Evolutionary conservation across 371 early-diverging fungal species (phyloP).

Genomic region (Mucor ambiguus): DNA sequence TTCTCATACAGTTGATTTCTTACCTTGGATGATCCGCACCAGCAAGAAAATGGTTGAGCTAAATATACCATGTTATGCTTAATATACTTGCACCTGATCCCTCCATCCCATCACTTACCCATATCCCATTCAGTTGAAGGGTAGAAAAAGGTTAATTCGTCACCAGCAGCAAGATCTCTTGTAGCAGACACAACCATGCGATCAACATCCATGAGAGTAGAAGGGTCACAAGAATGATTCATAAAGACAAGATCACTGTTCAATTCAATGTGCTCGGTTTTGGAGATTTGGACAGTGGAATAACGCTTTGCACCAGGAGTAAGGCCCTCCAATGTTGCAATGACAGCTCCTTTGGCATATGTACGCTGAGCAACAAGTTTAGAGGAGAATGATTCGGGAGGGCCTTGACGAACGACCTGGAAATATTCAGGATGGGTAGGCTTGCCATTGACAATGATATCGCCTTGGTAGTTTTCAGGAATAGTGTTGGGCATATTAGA

Average conservation of each 20-base stretch:
- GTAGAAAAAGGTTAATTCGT: conserved; percentile 82
- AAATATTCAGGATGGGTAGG: conserved; percentile 57
- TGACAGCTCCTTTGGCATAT: conserved; percentile 55
- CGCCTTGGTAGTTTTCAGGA: conserved; percentile 1
- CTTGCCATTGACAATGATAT: conserved; percentile 16
- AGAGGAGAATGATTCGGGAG: conserved; percentile 54
- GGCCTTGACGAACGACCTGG: conserved; percentile 52
- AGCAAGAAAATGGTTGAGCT: conserved; percentile 81
- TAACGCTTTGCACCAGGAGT: conserved; percentile 62
- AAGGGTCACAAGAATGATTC: conserved; percentile 65
- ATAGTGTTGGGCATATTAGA: conserved; percentile 23
- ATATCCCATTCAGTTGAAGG: conserved; percentile 88
- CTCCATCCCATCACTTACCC: conserved; percentile 39
- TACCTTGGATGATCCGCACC: conserved; percentile 69
- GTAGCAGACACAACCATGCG: conserved; percentile 55
- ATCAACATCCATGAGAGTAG: conserved; percentile 61
- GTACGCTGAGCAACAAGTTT: conserved; percentile 55
- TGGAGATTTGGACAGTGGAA: conserved; percentile 67
- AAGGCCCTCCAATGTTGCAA: conserved; percentile 57
- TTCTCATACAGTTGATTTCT: neutral
- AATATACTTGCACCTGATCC: neutral
- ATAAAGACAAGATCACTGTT: conserved; percentile 63
- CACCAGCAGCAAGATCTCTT: conserved; percentile 62
- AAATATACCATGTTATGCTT: conserved; percentile 4
- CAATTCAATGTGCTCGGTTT: conserved; percentile 69